Conservation (phyloP, 2,329 filamentous ascomycete species). For the Exophiala sp. region DNA sequence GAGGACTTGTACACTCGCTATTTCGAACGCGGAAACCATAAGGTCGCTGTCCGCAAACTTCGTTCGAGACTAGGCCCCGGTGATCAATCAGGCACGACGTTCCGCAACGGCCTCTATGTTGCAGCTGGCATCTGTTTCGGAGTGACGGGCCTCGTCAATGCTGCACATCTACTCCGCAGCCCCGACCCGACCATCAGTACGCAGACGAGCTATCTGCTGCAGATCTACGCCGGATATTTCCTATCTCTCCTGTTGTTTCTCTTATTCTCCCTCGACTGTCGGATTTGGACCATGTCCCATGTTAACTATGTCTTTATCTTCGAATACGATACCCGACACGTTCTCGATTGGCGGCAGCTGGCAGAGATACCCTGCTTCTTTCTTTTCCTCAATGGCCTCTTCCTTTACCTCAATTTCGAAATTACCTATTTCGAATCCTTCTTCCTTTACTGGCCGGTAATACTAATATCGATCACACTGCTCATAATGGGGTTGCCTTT, state of each 20-base stretch:
- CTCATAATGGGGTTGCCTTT: conserved; percentile 72
- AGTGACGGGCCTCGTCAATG: conserved; percentile 64
- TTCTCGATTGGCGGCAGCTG: conserved; percentile 85
- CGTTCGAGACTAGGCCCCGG: conserved; percentile 64
- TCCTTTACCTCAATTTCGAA: conserved; percentile 86
- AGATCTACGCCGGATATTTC: conserved; percentile 89
- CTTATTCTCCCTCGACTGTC: conserved; percentile 82
- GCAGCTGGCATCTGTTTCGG: conserved; percentile 65
- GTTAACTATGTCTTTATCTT: conserved; percentile 98
- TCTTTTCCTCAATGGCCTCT: conserved; percentile 68
- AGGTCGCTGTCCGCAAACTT: conserved; percentile 83
- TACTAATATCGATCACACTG: conserved; percentile 68
- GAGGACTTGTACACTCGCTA: conserved; percentile 94
- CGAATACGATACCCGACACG: conserved; percentile 84
- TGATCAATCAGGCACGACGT: conserved; percentile 58
- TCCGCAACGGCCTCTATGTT: conserved; percentile 63
- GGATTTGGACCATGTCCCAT: conserved; percentile 75
- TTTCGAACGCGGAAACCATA: conserved; percentile 90
- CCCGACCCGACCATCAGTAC: conserved; percentile 47
- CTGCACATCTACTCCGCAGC: conserved; percentile 48
- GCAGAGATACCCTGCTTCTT: conserved; percentile 84
- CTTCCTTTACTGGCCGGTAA: conserved; percentile 81
- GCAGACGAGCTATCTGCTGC: conserved; percentile 67
- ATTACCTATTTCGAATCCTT: conserved; percentile 62
- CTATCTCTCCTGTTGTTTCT: conserved; percentile 74